These are phyloP conservation scores for Stemphylium vesicarium DNA, from an alignment of 2,329 filamentous ascomycete genomes.

Conservation along the genomic window DNA sequence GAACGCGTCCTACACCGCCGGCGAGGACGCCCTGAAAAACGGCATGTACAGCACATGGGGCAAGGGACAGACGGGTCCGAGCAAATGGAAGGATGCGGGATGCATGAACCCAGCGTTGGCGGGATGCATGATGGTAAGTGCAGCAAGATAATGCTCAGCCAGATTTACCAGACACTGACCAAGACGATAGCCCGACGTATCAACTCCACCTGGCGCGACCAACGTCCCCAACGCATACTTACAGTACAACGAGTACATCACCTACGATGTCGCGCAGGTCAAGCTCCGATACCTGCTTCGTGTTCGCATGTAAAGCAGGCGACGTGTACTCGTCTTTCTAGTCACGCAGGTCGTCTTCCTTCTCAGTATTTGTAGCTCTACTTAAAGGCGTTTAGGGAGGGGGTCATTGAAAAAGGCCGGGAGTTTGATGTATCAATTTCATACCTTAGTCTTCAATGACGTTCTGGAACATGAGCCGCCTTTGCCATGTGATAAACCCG, in stretches of 20 bases:
- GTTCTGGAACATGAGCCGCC: no score
- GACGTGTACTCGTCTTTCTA: neutral
- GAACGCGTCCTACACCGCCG: constrained; percentile 66
- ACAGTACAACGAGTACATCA: constrained; percentile 76
- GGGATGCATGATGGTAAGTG: constrained; percentile 72
- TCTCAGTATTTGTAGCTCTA: neutral
- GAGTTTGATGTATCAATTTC: no score
- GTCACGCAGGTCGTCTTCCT: neutral
- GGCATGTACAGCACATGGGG: constrained; percentile 74
- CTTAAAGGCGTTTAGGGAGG: neutral
- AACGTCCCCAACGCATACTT: constrained; percentile 57
- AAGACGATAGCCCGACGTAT: constrained; percentile 32
- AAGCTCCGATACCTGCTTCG: constrained; percentile 73
- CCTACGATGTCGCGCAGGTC: constrained; percentile 72
- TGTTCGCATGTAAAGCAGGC: constrained; percentile 49
- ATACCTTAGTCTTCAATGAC: no score
- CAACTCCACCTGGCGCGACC: constrained; percentile 56
- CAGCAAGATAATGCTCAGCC: neutral
- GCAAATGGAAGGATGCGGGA: constrained; percentile 76
- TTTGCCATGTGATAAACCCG: no score
- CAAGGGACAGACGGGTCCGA: constrained; percentile 68
- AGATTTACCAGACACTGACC: constrained; percentile 9
- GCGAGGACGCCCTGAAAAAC: constrained; percentile 63
- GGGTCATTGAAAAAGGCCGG: no score
- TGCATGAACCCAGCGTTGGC: constrained; percentile 68